These are phyloP conservation scores for Fusarium protoensiforme DNA, from an alignment of 2,329 filamentous ascomycete species.

Conservation along the genomic window DNA sequence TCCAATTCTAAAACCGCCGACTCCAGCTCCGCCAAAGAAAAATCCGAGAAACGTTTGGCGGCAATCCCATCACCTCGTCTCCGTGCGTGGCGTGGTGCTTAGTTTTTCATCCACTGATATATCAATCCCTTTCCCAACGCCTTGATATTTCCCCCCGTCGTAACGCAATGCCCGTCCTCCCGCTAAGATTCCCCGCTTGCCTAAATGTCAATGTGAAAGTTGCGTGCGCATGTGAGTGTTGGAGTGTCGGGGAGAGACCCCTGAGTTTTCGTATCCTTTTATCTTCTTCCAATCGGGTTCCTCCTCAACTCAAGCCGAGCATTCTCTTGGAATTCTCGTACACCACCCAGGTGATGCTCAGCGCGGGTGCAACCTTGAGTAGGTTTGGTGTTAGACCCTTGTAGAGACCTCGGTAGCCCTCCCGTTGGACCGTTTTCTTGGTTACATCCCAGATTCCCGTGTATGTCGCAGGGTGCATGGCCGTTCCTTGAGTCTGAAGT, in stretches of 20 bases:
- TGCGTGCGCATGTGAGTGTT: constrained; percentile 21
- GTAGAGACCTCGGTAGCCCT: constrained; percentile 89
- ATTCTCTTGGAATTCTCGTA: constrained; percentile 90
- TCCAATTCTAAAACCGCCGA: constrained; percentile 39
- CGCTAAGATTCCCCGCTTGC: constrained; percentile 41
- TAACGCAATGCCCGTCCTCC: constrained; percentile 42
- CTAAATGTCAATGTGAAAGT: constrained; percentile 38
- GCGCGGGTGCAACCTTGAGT: constrained; percentile 93
- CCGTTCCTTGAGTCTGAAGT: constrained; percentile 92
- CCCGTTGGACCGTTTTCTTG: constrained; percentile 81
- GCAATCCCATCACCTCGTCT: constrained; percentile 8
- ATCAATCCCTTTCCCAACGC: constrained; percentile 39
- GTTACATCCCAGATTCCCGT: constrained; percentile 92
- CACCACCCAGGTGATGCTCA: constrained; percentile 94
- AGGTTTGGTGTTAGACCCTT: constrained; percentile 96
- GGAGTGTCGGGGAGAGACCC: constrained; percentile 10
- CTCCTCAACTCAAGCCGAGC: constrained; percentile 61
- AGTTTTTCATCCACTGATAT: constrained; percentile 29
- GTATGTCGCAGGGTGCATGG: constrained; percentile 91
- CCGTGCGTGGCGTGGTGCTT: constrained; percentile 1
- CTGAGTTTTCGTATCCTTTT: constrained; percentile 5
- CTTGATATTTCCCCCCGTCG: constrained; percentile 24
- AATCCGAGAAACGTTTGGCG: constrained; percentile 21
- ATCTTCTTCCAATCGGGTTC: background rate
- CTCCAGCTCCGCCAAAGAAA: constrained; percentile 32